phyloP scores from a whole-genome alignment of 768 basidiomycete genomes.

The Filobasidium wieringae region DNA sequence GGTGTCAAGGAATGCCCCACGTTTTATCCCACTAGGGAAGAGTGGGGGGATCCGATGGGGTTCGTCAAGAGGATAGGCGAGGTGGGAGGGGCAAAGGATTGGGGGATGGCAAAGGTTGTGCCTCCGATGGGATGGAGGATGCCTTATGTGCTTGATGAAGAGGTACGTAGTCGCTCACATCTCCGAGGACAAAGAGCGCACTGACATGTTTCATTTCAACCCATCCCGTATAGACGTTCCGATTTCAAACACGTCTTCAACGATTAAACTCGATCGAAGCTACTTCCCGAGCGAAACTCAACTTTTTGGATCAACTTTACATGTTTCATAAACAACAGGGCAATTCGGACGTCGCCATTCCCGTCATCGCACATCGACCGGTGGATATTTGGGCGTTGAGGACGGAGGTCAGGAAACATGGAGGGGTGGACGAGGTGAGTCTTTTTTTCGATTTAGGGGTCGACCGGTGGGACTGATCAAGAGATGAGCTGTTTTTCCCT shows the following conservation, averaged over 20 bases:
- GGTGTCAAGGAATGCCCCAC: conserved; percentile 78
- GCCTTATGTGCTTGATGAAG: conserved; percentile 88
- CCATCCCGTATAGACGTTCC: conserved; percentile 53
- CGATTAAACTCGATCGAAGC: conserved; percentile 95
- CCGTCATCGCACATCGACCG: conserved; percentile 82
- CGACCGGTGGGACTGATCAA: too few relatives aligned
- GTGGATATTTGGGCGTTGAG: conserved; percentile 87
- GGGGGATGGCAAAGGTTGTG: conserved; percentile 90
- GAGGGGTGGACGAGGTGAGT: conserved; percentile 75
- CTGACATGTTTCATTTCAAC: background rate
- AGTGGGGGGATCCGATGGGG: conserved; percentile 86
- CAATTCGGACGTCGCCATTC: conserved; percentile 77
- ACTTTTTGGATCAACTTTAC: conserved; percentile 92
- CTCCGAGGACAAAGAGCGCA: background rate
- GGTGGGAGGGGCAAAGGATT: conserved; percentile 55
- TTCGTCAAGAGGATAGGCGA: conserved; percentile 63
- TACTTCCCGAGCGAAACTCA: conserved; percentile 87
- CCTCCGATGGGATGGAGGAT: conserved; percentile 89
- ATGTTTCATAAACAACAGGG: conserved; percentile 94
- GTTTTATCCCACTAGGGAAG: conserved; percentile 75
- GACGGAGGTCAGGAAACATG: conserved; percentile 78
- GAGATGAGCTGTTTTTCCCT: conserved; percentile 16
- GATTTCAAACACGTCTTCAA: conserved; percentile 90
- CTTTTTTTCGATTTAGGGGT: background rate
- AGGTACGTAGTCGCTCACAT: conserved; percentile 48